Evolutionary conservation across 768 basidiomycete species (phyloP), one percentile per base, ranked within the genome.

Genomic region (Podaxis mareebaensis): DNA sequence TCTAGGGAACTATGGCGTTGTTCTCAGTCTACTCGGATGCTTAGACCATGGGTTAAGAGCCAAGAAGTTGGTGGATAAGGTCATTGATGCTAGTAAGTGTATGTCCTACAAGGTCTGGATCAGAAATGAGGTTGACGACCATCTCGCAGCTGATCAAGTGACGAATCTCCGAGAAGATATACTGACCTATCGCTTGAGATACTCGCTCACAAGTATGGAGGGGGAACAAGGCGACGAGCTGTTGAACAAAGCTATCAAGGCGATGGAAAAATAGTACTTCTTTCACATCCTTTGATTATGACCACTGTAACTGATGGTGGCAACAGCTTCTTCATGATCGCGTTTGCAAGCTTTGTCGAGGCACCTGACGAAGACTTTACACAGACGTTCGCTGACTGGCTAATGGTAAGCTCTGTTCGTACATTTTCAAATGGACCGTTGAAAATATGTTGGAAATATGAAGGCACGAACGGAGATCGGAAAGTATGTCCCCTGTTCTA

Each of bases 101-200:
- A 22, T 60, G 13, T 11, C 58, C 0, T 57, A 8, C 26, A 12
- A 12, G 6, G 13, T 36, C 3, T 12, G 30, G 44, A 54, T 13
- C n/a, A 54, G 39, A 49, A 3, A 46, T n/a, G 11, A 33, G 11
- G 15, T 49, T 62, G 17, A 66, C 24, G 24, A 42, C 53, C 22
- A 40, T 64, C 58, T 42, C 49, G 12, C 69, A 96, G 95, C 90
- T 66, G 95, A 96, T 72, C 93, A 96, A 61, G 94, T 98, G 20
- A 86, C 88, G 36, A 96, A 99, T 71, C 74, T 99, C 11, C 85
- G 96, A 53, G 96, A 99, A 76, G 91, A 92, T 64, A 90, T 99
- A 40, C 79, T 99, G 33, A 82, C 84, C 7, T 82, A 92, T 71
- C 87, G 97, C 17, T 78, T 99, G 51, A 89, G 87, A 65, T 97